Percentiles rank a stretch among this genome's conserved stretches.
Evolutionary conservation across 1,284 basidiomycete species (phyloP).

Genomic region (Phellopilus nigrolimitatus): DNA sequence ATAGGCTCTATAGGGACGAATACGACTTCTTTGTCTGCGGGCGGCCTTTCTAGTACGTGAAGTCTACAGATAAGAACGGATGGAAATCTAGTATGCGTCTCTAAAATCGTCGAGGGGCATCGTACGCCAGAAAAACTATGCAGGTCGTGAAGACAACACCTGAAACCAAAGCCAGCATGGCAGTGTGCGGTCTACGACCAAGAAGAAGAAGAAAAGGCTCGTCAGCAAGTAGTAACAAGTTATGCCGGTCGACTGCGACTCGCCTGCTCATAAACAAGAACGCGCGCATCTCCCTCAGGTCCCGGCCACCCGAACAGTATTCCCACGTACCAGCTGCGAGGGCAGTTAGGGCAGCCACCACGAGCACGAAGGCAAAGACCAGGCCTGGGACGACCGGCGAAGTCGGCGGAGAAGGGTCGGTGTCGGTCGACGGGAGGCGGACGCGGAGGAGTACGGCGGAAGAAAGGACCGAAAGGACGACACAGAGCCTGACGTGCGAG

Average conservation of each 20-base stretch:
- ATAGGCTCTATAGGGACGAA: too few relatives aligned
- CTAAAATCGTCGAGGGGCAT: too few relatives aligned
- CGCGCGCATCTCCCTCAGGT: constrained; percentile 50
- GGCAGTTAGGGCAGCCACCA: constrained; percentile 45
- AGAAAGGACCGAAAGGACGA: constrained; percentile 58
- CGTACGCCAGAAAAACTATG: constrained; percentile 39
- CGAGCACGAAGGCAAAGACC: constrained; percentile 29
- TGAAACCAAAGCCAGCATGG: constrained; percentile 45
- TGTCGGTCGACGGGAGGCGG: constrained; percentile 42
- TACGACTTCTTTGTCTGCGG: too few relatives aligned
- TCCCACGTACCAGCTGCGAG: constrained; percentile 58
- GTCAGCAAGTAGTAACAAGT: constrained; percentile 13
- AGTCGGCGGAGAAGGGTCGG: constrained; percentile 15
- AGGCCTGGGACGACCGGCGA: constrained; percentile 22
- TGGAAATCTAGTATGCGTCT: too few relatives aligned
- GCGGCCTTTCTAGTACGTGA: too few relatives aligned
- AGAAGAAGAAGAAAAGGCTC: constrained; percentile 16
- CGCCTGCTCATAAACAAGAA: constrained; percentile 58
- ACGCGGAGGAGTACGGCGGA: constrained; percentile 57
- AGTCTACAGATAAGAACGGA: too few relatives aligned
- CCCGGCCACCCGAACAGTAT: constrained; percentile 52
- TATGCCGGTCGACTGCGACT: constrained; percentile 26
- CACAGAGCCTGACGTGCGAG: constrained; percentile 58
- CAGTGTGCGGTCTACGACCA: constrained; percentile 43
- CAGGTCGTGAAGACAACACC: constrained; percentile 48